These are phyloP conservation scores for Lepiota venenata DNA, from an alignment of 768 basidiomycete genomes.

Conservation along the genomic window DNA sequence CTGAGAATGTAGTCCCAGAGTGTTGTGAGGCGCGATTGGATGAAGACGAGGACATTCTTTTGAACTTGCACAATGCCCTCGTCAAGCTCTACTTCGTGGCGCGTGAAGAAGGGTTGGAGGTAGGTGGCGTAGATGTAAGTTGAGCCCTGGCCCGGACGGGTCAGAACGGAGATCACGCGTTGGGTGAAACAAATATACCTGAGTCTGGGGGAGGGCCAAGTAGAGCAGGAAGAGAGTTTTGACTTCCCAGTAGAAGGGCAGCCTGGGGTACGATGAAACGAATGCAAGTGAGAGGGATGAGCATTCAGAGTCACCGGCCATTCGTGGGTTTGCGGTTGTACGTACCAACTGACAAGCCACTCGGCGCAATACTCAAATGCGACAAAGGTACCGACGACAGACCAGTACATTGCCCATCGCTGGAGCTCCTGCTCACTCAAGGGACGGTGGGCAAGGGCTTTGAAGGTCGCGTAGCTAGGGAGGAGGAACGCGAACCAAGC, in stretches of 20 bases:
- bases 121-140: conserved; percentile 60
- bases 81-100: conserved; percentile 61
- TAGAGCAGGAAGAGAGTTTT: conserved; percentile 69
- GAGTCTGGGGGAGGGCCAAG: conserved; percentile 64
- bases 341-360: conserved; percentile 65
- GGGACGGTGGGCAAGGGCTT: conserved; percentile 55
- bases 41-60: conserved; percentile 48
- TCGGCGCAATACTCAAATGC: conserved; percentile 63
- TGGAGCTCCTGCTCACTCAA: conserved; percentile 50
- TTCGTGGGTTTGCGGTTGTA: conserved; percentile 4
- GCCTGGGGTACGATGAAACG: conserved; percentile 36
- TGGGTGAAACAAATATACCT: conserved; percentile 36
- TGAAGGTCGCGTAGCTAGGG: conserved; percentile 64
- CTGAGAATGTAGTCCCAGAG: conserved; percentile 47
- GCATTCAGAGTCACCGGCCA: conserved; percentile 2
- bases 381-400: conserved; percentile 54
- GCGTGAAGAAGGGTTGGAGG: conserved; percentile 56
- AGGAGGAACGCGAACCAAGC: conserved; percentile 72
- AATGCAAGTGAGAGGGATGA: conserved; percentile 7
- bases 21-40: conserved; percentile 45
- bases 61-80: conserved; percentile 53
- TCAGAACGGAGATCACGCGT: conserved; percentile 6
- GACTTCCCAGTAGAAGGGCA: conserved; percentile 76
- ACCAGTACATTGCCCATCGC: conserved; percentile 62
- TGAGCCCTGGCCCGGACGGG: conserved; percentile 47